Conservation (phyloP, 495 filamentous ascomycete species). For the Pyrenula aspistea region DNA sequence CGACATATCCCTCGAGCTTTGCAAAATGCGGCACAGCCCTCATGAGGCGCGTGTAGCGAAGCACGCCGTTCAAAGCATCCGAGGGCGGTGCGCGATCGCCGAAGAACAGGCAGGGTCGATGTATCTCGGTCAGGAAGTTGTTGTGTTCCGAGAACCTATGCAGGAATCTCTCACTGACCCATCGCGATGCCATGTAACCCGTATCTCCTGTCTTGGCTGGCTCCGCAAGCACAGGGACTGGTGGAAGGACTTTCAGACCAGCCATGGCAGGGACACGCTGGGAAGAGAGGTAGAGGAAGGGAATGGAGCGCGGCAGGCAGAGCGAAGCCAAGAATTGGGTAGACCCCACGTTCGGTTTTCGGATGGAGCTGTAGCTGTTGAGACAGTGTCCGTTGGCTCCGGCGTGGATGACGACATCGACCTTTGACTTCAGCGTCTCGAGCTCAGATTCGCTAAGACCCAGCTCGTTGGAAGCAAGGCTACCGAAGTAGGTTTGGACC, state of each 20-base stretch:
- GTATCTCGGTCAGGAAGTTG: not conserved
- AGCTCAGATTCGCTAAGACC: not conserved
- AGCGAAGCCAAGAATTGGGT: not conserved
- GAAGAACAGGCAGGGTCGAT: not conserved
- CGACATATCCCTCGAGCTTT: not conserved
- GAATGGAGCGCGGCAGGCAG: not conserved
- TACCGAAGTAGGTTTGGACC: not conserved
- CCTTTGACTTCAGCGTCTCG: not conserved
- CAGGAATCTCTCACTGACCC: not conserved
- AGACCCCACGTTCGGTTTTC: not conserved
- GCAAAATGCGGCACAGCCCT: not conserved
- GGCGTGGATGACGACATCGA: slow-evolving; percentile 1
- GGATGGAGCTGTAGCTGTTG: slow-evolving; percentile 1
- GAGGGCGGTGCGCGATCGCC: not conserved
- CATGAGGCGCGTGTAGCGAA: not conserved
- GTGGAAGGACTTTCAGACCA: not conserved
- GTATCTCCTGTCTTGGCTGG: not conserved
- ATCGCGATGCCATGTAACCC: not conserved
- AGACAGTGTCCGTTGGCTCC: not conserved
- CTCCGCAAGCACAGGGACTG: not conserved
- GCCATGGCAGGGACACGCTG: not conserved
- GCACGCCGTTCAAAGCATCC: not conserved
- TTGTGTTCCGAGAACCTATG: not conserved
- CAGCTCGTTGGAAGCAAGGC: not conserved
- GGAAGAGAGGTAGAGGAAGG: slow-evolving; percentile 1